A percentile compares a stretch with the other conserved stretches of the same genome.
phyloP scores from a whole-genome alignment of 208 protist species.

The Trichomonas vaginalis region DNA sequence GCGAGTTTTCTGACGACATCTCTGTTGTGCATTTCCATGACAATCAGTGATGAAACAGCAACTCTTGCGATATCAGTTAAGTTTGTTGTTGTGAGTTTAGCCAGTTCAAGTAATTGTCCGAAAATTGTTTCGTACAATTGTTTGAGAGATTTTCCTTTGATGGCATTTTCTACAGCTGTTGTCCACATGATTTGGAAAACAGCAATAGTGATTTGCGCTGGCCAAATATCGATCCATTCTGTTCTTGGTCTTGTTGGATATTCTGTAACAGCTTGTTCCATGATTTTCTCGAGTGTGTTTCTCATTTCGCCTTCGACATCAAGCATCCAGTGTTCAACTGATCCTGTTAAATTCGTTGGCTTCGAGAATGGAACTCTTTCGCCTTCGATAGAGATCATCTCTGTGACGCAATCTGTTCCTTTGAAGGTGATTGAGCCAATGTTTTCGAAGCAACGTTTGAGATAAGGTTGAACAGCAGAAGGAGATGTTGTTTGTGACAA shows the following conservation, averaged over 20 bases:
- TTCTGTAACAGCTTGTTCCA: constrained; percentile 43
- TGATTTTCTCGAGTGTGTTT: constrained; percentile 51
- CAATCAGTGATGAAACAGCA: constrained; percentile 78
- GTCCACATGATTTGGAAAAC: constrained; percentile 75
- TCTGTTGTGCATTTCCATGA: constrained; percentile 83
- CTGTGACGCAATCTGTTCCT: constrained; percentile 60
- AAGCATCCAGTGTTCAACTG: constrained; percentile 90
- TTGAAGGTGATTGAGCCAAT: neutral
- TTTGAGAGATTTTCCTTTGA: constrained; percentile 27
- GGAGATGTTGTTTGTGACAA: constrained; percentile 47
- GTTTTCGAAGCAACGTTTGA: constrained; percentile 7
- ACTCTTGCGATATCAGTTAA: constrained; percentile 67
- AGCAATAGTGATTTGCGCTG: constrained; percentile 67
- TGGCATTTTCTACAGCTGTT: constrained; percentile 59
- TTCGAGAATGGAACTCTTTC: neutral
- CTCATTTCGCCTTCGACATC: constrained; percentile 71
- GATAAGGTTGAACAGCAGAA: constrained; percentile 1
- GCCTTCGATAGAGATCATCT: constrained; percentile 24
- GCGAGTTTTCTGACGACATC: constrained; percentile 76
- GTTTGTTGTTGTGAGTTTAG: constrained; percentile 58
- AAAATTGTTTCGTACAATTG: neutral
- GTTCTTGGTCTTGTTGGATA: constrained; percentile 26
- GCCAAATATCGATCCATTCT: constrained; percentile 71
- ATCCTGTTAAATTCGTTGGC: neutral
- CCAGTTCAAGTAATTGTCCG: constrained; percentile 47